A percentile compares a stretch with the other conserved stretches of the same genome.
These are phyloP conservation scores for Blastomyces silverae DNA, from an alignment of 2,329 filamentous ascomycete species.

Conservation along the genomic window DNA sequence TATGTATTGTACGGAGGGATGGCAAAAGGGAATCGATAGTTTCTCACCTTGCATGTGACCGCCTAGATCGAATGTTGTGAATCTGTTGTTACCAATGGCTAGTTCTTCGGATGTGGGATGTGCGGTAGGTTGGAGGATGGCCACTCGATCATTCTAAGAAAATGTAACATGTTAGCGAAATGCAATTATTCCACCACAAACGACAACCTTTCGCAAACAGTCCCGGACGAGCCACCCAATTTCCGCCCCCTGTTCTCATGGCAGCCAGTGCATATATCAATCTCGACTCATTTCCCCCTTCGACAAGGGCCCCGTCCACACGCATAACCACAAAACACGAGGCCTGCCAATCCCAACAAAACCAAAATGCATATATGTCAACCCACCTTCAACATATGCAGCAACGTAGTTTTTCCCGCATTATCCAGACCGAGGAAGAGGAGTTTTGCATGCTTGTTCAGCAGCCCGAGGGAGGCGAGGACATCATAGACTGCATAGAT, in stretches of 20 bases:
- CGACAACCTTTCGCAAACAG: background rate
- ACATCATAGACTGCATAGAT: slow-evolving; percentile 70
- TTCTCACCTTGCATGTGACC: slow-evolving; percentile 75
- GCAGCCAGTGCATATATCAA: background rate
- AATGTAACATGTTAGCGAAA: slow-evolving; percentile 17
- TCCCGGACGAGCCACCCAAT: background rate
- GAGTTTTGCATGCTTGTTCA: slow-evolving; percentile 95
- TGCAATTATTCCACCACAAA: slow-evolving; percentile 4
- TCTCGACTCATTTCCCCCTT: background rate
- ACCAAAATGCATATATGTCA: slow-evolving; percentile 6
- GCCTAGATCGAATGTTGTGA: slow-evolving; percentile 89
- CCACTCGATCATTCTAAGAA: slow-evolving; percentile 77
- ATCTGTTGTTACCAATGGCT: slow-evolving; percentile 85
- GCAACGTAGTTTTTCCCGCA: slow-evolving; percentile 85
- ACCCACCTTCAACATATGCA: slow-evolving; percentile 90
- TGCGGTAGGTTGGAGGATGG: slow-evolving; percentile 80
- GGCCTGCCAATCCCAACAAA: background rate
- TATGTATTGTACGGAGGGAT: background rate
- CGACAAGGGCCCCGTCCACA: background rate
- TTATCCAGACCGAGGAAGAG: slow-evolving; percentile 91
- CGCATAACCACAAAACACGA: background rate
- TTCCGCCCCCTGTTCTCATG: too few relatives aligned
- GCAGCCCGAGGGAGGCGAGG: slow-evolving; percentile 74
- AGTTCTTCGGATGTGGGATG: slow-evolving; percentile 92
- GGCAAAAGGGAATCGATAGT: background rate